phyloP scores from a whole-genome alignment of 75 land plant species.

The Pseudotsuga menziesii region DNA sequence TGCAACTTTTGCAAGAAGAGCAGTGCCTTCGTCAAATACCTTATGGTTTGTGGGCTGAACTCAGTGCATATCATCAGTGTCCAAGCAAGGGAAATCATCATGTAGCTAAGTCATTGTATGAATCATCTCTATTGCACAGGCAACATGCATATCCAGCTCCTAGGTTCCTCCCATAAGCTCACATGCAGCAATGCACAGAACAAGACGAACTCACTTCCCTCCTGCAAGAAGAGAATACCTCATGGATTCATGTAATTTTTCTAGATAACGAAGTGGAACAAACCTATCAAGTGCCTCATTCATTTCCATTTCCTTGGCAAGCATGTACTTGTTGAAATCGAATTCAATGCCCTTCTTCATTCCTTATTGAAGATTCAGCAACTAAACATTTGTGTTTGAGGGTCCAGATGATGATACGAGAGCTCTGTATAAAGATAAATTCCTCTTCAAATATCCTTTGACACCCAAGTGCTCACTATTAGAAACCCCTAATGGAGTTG shows the following conservation, averaged over 20 bases:
- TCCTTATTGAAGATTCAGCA: background rate
- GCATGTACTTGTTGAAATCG: conserved; percentile 22
- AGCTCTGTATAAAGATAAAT: background rate
- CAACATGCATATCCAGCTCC: conserved; percentile 42
- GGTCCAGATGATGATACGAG: background rate
- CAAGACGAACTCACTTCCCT: conserved; percentile 63
- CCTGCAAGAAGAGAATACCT: conserved; percentile 75
- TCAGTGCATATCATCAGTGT: conserved; percentile 51
- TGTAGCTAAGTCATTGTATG: conserved; percentile 65
- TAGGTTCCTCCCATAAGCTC: conserved; percentile 50
- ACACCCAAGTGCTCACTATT: too few species aligned
- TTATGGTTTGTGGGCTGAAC: conserved; percentile 55
- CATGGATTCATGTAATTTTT: conserved; percentile 56
- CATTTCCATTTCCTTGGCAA: conserved; percentile 25
- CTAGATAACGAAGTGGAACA: conserved; percentile 43
- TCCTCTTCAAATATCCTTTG: background rate
- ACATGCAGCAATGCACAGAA: conserved; percentile 56
- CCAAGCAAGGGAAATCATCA: conserved; percentile 63
- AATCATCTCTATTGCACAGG: conserved; percentile 66
- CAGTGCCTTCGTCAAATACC: conserved; percentile 43
- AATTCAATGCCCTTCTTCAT: conserved; percentile 5
- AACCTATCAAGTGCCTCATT: conserved; percentile 50
- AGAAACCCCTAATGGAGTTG: too few species aligned
- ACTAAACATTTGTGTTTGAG: background rate
- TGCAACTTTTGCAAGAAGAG: conserved; percentile 56